These are phyloP conservation scores for Immersiella caudata DNA, from an alignment of 495 filamentous ascomycete species.

Conservation along the genomic window DNA sequence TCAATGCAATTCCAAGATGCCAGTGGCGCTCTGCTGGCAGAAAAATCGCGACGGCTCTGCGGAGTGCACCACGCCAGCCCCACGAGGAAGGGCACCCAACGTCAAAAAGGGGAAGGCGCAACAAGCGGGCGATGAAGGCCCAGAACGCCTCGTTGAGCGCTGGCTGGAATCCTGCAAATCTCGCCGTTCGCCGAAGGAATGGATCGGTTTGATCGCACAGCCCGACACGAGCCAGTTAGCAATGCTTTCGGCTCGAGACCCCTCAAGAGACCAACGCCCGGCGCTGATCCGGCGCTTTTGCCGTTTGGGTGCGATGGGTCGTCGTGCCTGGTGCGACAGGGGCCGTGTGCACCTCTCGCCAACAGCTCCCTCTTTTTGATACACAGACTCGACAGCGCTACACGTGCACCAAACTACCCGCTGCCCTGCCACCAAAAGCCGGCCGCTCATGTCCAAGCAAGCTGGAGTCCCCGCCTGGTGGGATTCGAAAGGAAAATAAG, in stretches of 20 bases:
- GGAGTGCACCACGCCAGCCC: neutral
- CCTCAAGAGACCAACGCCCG: neutral
- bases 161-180: neutral
- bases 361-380: neutral
- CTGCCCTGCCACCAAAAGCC: slow-evolving; percentile 2
- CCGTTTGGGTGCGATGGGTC: slow-evolving; percentile 2
- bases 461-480: neutral
- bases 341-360: neutral
- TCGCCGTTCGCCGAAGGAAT: neutral
- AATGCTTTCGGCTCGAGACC: neutral
- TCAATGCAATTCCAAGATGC: neutral
- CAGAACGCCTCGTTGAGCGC: neutral
- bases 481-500: neutral
- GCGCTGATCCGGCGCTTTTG: neutral
- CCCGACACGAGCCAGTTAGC: neutral
- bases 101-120: neutral
- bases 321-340: slow-evolving; percentile 5
- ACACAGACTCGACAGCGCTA: neutral
- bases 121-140: neutral
- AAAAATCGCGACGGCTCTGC: neutral
- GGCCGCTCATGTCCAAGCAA: neutral
- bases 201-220: neutral
- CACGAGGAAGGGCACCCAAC: neutral
- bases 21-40: neutral
- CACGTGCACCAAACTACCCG: slow-evolving; percentile 2